Conservation (phyloP, 768 basidiomycete species). For the Nidularia pulvinata region DNA sequence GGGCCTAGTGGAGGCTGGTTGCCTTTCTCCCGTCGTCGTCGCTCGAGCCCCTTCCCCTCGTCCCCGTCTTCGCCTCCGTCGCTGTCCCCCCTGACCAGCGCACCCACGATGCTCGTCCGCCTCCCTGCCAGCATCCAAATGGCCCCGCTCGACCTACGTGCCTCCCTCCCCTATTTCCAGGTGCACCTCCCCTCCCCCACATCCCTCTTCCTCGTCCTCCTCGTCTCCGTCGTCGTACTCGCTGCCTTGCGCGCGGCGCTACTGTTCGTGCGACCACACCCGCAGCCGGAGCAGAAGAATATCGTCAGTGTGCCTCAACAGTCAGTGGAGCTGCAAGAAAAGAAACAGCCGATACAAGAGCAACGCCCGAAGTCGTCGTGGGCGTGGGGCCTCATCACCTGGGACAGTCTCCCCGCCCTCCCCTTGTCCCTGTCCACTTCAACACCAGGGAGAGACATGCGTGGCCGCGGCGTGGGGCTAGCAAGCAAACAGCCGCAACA, state of each 20-base stretch:
- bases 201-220: conserved; percentile 19
- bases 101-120: conserved; percentile 17
- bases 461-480: conserved; percentile 15
- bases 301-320: neutral
- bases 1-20: neutral
- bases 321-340: conserved; percentile 3
- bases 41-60: neutral
- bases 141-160: conserved; percentile 14
- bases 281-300: conserved; percentile 3
- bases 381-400: conserved; percentile 17
- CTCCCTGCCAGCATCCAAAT: neutral
- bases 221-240: conserved; percentile 21
- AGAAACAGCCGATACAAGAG: conserved; percentile 10
- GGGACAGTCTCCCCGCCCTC: conserved; percentile 21
- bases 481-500: conserved; percentile 13
- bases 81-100: neutral
- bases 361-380: conserved; percentile 13
- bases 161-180: conserved; percentile 8
- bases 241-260: conserved; percentile 15
- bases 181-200: conserved; percentile 15
- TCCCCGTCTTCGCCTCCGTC: neutral
- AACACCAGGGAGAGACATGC: conserved; percentile 3
- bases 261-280: conserved; percentile 8
- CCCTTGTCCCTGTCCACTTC: conserved; percentile 18
- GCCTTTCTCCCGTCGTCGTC: neutral